A percentile compares a stretch with the other conserved stretches of the same genome.
Conservation (phyloP, 768 basidiomycete genomes). For the Russula olivacea region DNA sequence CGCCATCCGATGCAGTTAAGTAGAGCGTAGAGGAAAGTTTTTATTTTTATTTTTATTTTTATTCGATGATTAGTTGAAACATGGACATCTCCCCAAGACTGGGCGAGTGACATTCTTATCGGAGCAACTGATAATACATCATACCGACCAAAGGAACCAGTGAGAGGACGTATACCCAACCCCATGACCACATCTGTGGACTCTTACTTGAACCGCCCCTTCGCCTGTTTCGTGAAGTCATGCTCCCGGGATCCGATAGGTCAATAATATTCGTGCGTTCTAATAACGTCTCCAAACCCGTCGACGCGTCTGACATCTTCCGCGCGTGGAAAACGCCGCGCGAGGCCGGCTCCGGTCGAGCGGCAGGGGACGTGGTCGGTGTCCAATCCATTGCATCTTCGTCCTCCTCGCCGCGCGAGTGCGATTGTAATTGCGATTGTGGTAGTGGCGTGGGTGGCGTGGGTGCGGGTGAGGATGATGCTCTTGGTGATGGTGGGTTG, state of each 20-base stretch:
- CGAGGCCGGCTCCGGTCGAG: neutral
- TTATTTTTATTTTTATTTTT: neutral
- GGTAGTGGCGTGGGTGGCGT: neutral
- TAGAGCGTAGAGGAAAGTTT: neutral
- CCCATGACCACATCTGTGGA: slow-evolving; percentile 7
- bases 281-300: slow-evolving; percentile 22
- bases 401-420: slow-evolving; percentile 26
- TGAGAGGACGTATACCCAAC: slow-evolving; percentile 13
- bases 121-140: slow-evolving; percentile 11
- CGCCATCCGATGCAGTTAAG: neutral
- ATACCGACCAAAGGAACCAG: slow-evolving; percentile 11
- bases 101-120: neutral
- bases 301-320: slow-evolving; percentile 8
- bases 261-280: slow-evolving; percentile 23
- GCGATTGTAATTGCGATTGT: slow-evolving; percentile 23
- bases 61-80: neutral
- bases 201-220: neutral
- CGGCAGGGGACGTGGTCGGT: slow-evolving; percentile 38
- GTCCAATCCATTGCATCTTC: slow-evolving; percentile 62
- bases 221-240: neutral
- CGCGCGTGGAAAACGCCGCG: neutral
- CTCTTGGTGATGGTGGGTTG: slow-evolving; percentile 19
- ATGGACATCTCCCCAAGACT: neutral
- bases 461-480: slow-evolving; percentile 7
- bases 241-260: neutral